Evolutionary conservation across 1,139 yeast genomes (phyloP), one percentile per base, ranked within the genome.

Genomic region (Hansenula lynferdii): DNA sequence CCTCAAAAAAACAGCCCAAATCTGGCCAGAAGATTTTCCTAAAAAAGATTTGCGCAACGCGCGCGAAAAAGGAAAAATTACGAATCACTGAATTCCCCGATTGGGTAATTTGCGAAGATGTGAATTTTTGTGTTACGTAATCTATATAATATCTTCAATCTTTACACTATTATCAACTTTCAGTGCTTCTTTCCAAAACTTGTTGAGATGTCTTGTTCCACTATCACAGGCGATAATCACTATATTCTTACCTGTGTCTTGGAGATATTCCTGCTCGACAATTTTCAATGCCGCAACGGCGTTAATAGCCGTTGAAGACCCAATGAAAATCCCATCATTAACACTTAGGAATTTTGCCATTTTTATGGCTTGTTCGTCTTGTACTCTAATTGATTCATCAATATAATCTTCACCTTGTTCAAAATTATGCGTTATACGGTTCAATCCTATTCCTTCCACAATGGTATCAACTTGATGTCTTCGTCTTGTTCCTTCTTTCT

Each of bases 391-490:
- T 0, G 97, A 84, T 45, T 81, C 89, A 56, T 87, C 95, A 14
- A 92, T 80, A 45, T 62, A 70, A 1, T 60, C 53, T 50, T 83
- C 92, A 1, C 89, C 97, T 36, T 73, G 76, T 36, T 69, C 64
- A 57, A 92, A 85, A 58, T 92, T 92, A 54, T 75, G 75, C 0
- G 98, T 92, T 27, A 92, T 65, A 47, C 98, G 67, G 54, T 87
- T 92, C 41, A 92, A 65, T 0, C 98, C 98, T 31, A 92, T 84
- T 0, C 98, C 98, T 61, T 92, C 98, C 3, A 92, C 83, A 3
- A 90, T 60, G 0, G 97, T 92, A 59, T 92, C 98, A 2, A 92
- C 97, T 61, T 92, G 98, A 57, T 92, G 97, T 50, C 98, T 70
- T 56, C 97, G 72, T 50, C 97, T 70, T 0, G 94, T 86, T 1